Evolutionary conservation across 208 protist species (phyloP).

Genomic region (Trichomonas vaginalis): DNA sequence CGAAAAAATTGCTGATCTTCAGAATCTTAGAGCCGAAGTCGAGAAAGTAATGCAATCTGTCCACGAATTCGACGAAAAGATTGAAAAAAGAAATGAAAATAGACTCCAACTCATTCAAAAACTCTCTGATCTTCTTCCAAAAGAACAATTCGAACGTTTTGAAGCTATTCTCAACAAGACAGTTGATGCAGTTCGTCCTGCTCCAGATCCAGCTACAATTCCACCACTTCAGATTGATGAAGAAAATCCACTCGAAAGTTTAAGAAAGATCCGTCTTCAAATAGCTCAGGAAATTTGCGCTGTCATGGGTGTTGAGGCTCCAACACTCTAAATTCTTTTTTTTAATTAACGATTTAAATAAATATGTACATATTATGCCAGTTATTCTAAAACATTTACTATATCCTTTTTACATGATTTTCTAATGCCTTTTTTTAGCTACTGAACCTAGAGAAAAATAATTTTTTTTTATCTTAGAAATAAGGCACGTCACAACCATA

Average conservation of each 20-base stretch:
- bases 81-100: background rate
- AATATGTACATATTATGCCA: no score
- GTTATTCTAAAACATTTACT: no score
- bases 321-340: background rate
- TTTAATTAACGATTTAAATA: no score
- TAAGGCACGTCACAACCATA: no score
- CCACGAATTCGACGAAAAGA: background rate
- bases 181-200: background rate
- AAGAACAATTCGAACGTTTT: background rate
- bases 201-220: background rate
- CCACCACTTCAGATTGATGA: slow-evolving; percentile 9
- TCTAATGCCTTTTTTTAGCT: no score
- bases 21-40: background rate
- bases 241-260: slow-evolving; percentile 10
- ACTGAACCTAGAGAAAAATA: no score
- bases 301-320: background rate
- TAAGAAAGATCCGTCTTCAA: background rate
- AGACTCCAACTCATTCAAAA: background rate
- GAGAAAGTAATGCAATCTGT: slow-evolving; percentile 12
- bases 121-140: background rate
- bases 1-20: background rate
- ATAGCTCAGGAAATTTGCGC: background rate
- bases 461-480: no score
- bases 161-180: background rate
- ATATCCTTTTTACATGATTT: no score